Evolutionary conservation across 257 asterid species (phyloP).

Genomic region (Leonotis leonurus): DNA sequence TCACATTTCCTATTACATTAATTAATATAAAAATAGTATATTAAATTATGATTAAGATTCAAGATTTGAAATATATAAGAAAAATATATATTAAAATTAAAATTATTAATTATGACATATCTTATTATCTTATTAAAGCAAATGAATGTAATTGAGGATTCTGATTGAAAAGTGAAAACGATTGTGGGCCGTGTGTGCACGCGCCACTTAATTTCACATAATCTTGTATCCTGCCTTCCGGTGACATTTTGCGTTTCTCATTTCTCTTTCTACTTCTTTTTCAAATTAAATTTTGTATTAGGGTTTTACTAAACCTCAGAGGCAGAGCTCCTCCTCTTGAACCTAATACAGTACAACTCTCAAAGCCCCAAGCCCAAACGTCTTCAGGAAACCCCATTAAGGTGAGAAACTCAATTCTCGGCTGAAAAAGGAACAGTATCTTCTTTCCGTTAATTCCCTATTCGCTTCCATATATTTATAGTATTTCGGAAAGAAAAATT

Average conservation of each 20-base stretch:
- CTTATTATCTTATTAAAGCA: no score
- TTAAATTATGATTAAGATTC: no score
- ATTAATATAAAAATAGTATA: no score
- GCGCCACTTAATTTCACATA: no score
- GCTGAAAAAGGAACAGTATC: background rate
- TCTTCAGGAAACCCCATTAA: background rate
- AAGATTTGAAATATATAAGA: no score
- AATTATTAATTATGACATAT: no score
- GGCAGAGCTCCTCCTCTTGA: background rate
- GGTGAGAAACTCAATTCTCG: slow-evolving; percentile 12
- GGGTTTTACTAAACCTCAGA: slow-evolving; percentile 12
- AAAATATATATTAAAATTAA: no score
- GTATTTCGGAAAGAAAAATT: slow-evolving; percentile 3
- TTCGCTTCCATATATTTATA: background rate
- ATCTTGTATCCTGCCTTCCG: background rate
- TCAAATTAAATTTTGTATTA: background rate
- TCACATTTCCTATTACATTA: no score
- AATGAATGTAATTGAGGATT: no score
- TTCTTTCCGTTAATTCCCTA: background rate
- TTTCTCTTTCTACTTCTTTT: background rate
- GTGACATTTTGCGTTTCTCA: background rate
- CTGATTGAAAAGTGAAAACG: no score
- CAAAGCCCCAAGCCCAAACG: slow-evolving; percentile 5
- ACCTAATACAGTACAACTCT: background rate
- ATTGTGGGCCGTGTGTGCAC: no score